A percentile compares a stretch with the other conserved stretches of the same genome.
Evolutionary conservation across 257 asterid genomes (phyloP).

Genomic region (Craterostigma plantagineum): DNA sequence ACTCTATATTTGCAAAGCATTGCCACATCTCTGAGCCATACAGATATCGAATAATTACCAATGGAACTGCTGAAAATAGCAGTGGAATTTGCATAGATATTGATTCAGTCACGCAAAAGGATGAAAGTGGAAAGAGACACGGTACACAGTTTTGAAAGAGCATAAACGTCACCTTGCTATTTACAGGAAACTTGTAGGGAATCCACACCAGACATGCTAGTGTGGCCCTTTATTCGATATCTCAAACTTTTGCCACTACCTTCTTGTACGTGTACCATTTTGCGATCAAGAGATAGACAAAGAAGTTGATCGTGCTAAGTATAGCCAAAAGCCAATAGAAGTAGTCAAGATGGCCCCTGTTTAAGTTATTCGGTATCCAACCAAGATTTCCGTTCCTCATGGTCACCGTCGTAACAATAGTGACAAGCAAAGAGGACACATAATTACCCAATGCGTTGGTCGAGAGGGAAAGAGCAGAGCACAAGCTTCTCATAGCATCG

Average conservation of each 20-base stretch:
- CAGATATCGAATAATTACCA: too few relatives aligned
- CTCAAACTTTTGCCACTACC: conserved; percentile 12
- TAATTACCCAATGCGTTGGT: conserved; percentile 60
- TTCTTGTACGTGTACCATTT: conserved; percentile 65
- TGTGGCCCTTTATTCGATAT: not conserved
- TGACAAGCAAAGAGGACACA: conserved; percentile 39
- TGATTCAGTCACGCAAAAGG: too few relatives aligned
- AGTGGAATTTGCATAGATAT: too few relatives aligned
- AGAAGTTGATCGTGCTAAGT: conserved; percentile 42
- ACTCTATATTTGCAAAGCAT: too few relatives aligned
- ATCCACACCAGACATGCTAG: too few relatives aligned
- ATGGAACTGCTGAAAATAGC: too few relatives aligned
- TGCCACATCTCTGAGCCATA: too few relatives aligned
- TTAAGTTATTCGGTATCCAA: conserved; percentile 71
- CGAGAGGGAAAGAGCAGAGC: conserved; percentile 56
- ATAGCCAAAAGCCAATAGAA: conserved; percentile 53
- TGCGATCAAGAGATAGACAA: conserved; percentile 29
- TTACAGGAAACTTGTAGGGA: too few relatives aligned
- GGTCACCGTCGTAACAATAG: conserved; percentile 30
- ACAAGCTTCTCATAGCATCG: conserved; percentile 68
- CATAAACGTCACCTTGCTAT: too few relatives aligned
- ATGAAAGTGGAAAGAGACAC: too few relatives aligned
- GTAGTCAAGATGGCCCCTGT: conserved; percentile 70
- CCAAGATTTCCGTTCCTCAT: conserved; percentile 34
- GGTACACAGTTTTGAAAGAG: too few relatives aligned